phyloP scores from a whole-genome alignment of 169 alveolate species.

The Hammondia hammondi region DNA sequence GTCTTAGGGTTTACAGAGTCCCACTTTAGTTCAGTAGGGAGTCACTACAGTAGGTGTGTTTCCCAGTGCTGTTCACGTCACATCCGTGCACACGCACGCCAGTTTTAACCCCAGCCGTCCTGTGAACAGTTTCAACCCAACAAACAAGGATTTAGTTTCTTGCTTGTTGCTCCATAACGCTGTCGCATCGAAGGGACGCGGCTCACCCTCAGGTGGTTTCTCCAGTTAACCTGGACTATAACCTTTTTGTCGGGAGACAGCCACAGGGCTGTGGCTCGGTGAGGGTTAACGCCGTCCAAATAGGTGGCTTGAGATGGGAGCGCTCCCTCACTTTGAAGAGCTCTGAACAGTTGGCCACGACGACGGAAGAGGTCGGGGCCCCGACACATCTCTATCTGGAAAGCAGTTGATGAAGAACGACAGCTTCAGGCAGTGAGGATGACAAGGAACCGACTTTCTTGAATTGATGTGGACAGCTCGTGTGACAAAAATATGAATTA shows the following conservation, averaged over 20 bases:
- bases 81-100: too few species aligned
- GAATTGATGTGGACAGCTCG: too few species aligned
- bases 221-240: slow-evolving; percentile 12
- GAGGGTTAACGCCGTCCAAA: neutral
- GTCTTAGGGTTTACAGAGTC: too few species aligned
- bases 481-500: too few species aligned
- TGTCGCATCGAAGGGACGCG: neutral
- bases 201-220: neutral
- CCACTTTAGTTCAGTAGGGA: too few species aligned
- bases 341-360: neutral
- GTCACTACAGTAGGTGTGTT: too few species aligned
- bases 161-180: neutral
- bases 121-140: neutral
- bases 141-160: neutral
- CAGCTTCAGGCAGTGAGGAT: too few species aligned
- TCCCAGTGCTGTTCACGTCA: too few species aligned
- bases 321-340: neutral
- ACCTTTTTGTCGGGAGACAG: slow-evolving; percentile 31
- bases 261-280: slow-evolving; percentile 28
- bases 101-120: neutral
- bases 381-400: neutral
- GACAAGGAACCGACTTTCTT: too few species aligned
- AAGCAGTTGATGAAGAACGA: too few species aligned
- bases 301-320: neutral
- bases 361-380: slow-evolving; percentile 33